Evolutionary conservation across 306 rosid species (phyloP).

Genomic region (Trichosanthes truncata): DNA sequence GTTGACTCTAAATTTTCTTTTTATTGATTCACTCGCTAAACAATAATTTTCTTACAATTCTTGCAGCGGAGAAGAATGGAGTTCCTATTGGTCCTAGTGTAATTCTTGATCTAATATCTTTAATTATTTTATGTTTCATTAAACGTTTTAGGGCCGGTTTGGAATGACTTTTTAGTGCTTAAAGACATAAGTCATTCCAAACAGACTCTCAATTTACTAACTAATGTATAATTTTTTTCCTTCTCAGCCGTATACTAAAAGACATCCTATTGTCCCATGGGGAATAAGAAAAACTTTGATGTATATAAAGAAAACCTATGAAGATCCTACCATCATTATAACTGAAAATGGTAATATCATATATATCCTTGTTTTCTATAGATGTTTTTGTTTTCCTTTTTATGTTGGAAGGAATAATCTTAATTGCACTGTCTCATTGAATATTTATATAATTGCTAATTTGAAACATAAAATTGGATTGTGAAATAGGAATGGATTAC

Average conservation of each 20-base stretch:
- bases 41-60: slow-evolving; percentile 4
- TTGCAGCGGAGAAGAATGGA: slow-evolving; percentile 60
- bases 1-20: too few species aligned
- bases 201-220: too few species aligned
- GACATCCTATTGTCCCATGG: slow-evolving; percentile 87
- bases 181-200: too few species aligned
- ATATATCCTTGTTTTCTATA: neutral
- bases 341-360: slow-evolving; percentile 60
- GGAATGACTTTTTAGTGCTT: too few species aligned
- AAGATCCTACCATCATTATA: slow-evolving; percentile 55
- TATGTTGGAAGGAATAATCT: too few species aligned
- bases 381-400: too few species aligned
- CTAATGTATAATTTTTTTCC: neutral
- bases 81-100: slow-evolving; percentile 65
- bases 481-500: slow-evolving; percentile 59
- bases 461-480: neutral
- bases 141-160: neutral
- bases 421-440: too few species aligned
- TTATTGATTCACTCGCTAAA: too few species aligned
- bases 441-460: neutral
- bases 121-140: too few species aligned
- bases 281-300: slow-evolving; percentile 63
- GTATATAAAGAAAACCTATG: slow-evolving; percentile 59
- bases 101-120: neutral
- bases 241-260: slow-evolving; percentile 49